Conservation (phyloP, 2,329 filamentous ascomycete genomes). For the Fusarium continuum region DNA sequence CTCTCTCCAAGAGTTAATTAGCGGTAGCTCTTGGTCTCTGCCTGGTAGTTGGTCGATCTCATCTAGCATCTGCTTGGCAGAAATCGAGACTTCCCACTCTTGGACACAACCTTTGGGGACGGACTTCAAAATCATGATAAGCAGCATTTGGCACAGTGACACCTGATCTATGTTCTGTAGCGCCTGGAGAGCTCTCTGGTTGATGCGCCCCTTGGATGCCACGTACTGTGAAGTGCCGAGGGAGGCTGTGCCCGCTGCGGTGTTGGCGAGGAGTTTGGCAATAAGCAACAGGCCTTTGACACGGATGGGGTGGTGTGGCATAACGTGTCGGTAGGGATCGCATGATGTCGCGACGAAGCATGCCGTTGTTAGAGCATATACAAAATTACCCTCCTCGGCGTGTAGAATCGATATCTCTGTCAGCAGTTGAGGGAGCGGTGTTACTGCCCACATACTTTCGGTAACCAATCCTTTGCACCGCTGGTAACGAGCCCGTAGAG, state of each 20-base stretch:
- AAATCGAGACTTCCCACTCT: slow-evolving; percentile 56
- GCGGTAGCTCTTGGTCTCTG: slow-evolving; percentile 54
- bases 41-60: slow-evolving; percentile 59
- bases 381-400: slow-evolving; percentile 52
- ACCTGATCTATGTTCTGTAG: slow-evolving; percentile 61
- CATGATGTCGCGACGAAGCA: slow-evolving; percentile 59
- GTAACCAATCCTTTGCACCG: slow-evolving; percentile 38
- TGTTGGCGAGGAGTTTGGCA: slow-evolving; percentile 62
- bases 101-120: slow-evolving; percentile 54
- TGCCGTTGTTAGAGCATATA: slow-evolving; percentile 56
- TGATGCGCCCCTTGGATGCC: slow-evolving; percentile 35
- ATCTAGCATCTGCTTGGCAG: slow-evolving; percentile 57
- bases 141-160: slow-evolving; percentile 62
- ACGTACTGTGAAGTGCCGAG: slow-evolving; percentile 41
- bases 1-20: slow-evolving; percentile 57
- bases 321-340: slow-evolving; percentile 60
- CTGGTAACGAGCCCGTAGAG: slow-evolving; percentile 37
- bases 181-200: slow-evolving; percentile 40
- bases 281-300: slow-evolving; percentile 62
- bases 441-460: slow-evolving; percentile 56
- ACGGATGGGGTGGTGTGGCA: slow-evolving; percentile 60
- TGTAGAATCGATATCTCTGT: slow-evolving; percentile 58
- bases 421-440: slow-evolving; percentile 58
- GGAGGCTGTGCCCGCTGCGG: slow-evolving; percentile 52
- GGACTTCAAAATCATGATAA: slow-evolving; percentile 58